Evolutionary conservation across 441 rosid genomes (phyloP), one percentile per base, ranked within the genome.

Genomic region (Rhodomyrtus psidioides): DNA sequence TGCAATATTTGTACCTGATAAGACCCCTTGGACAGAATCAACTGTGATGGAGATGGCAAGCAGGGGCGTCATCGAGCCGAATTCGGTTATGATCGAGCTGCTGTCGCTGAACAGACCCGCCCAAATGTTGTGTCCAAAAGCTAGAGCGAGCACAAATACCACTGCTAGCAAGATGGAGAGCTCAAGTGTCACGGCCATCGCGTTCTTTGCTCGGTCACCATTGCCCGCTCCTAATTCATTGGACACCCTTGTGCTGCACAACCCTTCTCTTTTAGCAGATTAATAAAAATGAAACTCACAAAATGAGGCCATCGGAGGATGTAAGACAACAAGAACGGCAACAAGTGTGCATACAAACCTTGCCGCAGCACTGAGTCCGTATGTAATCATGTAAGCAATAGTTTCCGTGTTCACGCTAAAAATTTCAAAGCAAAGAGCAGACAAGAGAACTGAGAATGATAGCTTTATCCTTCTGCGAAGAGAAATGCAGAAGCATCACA

Each of bases 191-290:
- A 93, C 92, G 0, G 13, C 60, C 93, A 93, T 91, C n/a, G 97
- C 98, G 21, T 86, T 90, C 89, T 92, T 97, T 30, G 98, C 99
- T 51, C 87, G 60, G 24, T 82, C 82, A 6, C 92, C 83, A 57
- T 92, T 91, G 83, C 92, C 91, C 5, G 96, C 95, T 86, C 98
- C 98, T 86, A 97, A 86, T 83, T 95, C 98, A 83, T 95, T 97
- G 2, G 97, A 95, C 83, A 96, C 96, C 85, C 98, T 92, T 9
- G 97, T 94, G 87, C 98, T 92, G 85, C 86, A 27, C 23, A 7
- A 42, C 15, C 6, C 10, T 39, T 54, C 6, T 7, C 28, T 27
- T 21, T 39, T 58, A 19, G 76, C 3, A 26, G 26, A 28, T 65
- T 65, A 76, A 76, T 56, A 6, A 16, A 28, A 46, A 28, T 9